Conservation (phyloP, 2,329 filamentous ascomycete genomes). For the Pseudogymnoascus sp. region DNA sequence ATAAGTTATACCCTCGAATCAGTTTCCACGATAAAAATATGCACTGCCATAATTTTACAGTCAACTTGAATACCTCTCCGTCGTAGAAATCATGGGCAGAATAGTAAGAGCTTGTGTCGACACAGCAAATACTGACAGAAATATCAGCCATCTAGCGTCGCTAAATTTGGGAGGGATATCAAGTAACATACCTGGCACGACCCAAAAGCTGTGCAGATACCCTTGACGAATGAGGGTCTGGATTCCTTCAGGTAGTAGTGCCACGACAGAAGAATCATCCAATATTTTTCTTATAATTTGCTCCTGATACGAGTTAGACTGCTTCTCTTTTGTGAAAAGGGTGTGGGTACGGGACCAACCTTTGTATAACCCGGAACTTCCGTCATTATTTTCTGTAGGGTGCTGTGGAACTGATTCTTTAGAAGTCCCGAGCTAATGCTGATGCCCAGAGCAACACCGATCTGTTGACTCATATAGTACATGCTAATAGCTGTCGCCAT, state of each 20-base stretch:
- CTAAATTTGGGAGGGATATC: background rate
- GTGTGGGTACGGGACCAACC: constrained; percentile 9
- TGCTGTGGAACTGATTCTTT: constrained; percentile 12
- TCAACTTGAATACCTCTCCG: constrained; percentile 11
- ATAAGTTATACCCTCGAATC: background rate
- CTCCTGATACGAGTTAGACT: background rate
- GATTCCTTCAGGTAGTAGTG: constrained; percentile 10
- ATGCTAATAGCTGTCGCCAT: constrained; percentile 18
- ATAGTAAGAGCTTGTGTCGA: constrained; percentile 13
- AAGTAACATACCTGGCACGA: constrained; percentile 15
- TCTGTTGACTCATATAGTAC: constrained; percentile 19
- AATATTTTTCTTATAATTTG: constrained; percentile 16
- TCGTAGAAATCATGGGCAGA: constrained; percentile 14
- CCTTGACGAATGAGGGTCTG: constrained; percentile 9
- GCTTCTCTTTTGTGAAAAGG: background rate
- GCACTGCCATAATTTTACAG: background rate
- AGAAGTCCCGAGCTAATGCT: constrained; percentile 14
- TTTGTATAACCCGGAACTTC: constrained; percentile 12
- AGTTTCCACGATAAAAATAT: background rate
- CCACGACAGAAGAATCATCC: constrained; percentile 15
- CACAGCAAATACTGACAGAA: constrained; percentile 9
- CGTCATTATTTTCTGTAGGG: constrained; percentile 10
- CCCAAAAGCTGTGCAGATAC: constrained; percentile 16
- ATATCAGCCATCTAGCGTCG: background rate
- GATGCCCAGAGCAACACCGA: constrained; percentile 17